A percentile compares a stretch with the other conserved stretches of the same genome.
phyloP scores from a whole-genome alignment of 257 asterid genomes.

The Lycium barbarum region DNA sequence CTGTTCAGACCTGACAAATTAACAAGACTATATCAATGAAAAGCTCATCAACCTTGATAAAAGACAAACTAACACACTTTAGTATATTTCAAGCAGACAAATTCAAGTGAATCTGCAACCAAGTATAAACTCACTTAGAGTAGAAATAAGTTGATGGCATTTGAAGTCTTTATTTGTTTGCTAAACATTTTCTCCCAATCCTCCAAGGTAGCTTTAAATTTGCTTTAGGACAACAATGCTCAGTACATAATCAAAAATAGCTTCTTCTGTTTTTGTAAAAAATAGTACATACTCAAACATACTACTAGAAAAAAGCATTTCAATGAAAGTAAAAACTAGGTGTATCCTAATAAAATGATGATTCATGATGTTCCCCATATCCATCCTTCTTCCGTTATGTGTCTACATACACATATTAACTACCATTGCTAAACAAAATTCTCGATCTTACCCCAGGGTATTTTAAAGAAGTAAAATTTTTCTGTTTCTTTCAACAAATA shows the following conservation, averaged over 20 bases:
- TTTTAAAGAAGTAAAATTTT: not conserved
- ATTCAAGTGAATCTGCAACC: not conserved
- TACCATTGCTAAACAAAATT: not conserved
- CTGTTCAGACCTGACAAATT: conserved; percentile 22
- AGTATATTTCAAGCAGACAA: not conserved
- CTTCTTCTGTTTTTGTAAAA: not conserved
- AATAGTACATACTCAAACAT: not conserved
- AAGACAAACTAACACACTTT: not conserved
- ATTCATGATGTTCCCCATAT: not conserved
- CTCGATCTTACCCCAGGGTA: not conserved
- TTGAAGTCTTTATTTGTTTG: not conserved
- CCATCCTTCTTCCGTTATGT: not conserved
- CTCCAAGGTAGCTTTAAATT: not conserved
- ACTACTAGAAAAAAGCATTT: not conserved
- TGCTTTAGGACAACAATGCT: not conserved
- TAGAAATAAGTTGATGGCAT: not conserved
- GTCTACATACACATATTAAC: not conserved
- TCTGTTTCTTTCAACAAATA: not conserved
- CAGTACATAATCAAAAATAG: not conserved
- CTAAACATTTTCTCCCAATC: not conserved
- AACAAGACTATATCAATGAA: not conserved
- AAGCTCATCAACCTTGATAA: not conserved
- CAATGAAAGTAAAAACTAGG: not conserved
- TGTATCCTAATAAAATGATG: not conserved
- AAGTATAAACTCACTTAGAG: not conserved